These are phyloP conservation scores for Aristolochia fimbriata DNA, from an alignment of 164 flowering plant species.

Conservation along the genomic window DNA sequence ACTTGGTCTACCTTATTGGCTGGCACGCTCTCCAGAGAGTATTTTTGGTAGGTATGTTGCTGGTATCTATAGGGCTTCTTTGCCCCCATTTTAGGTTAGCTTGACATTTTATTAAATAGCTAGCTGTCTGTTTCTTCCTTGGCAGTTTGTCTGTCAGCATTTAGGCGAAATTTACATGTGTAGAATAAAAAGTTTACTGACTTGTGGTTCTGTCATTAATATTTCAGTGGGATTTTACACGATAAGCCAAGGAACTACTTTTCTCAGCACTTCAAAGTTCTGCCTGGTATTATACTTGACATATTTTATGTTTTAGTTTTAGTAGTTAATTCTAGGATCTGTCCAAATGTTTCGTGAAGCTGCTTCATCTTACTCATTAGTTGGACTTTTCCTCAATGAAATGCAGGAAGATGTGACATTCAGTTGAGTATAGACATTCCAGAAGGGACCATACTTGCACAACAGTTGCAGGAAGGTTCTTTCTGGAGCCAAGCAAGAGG, in stretches of 20 bases:
- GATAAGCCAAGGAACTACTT: conserved; percentile 32
- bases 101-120: too few relatives aligned
- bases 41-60: conserved; percentile 41
- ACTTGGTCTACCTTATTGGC: conserved; percentile 90
- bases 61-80: neutral
- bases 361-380: neutral
- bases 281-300: conserved; percentile 49
- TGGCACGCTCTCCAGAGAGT: conserved; percentile 47
- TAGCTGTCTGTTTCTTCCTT: too few relatives aligned
- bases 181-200: too few relatives aligned
- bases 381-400: neutral
- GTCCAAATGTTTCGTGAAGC: neutral
- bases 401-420: conserved; percentile 59
- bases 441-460: conserved; percentile 53
- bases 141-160: too few relatives aligned
- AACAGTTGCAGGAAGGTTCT: conserved; percentile 59
- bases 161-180: too few relatives aligned
- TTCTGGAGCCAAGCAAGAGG: conserved; percentile 93
- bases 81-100: too few relatives aligned
- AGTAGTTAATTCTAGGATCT: neutral
- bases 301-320: neutral
- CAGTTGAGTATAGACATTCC: conserved; percentile 52
- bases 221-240: conserved; percentile 26
- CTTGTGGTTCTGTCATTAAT: too few relatives aligned
- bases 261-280: conserved; percentile 40